Evolutionary conservation across 176 grass and related monocot species (phyloP).

Genomic region (Juncus effusus): DNA sequence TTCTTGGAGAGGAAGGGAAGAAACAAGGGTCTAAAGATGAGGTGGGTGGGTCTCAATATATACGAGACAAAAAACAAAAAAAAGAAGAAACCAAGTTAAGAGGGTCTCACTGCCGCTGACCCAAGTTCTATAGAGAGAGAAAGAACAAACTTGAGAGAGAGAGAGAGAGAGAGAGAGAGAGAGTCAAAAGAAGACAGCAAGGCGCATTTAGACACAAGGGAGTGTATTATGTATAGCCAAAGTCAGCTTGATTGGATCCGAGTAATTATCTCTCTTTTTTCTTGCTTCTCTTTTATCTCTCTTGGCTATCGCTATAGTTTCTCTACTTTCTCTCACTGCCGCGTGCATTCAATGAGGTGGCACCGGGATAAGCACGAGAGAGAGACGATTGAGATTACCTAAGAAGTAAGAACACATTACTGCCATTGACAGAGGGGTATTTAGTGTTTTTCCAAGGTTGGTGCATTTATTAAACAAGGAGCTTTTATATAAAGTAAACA

Average conservation of each 20-base stretch:
- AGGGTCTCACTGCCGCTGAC: too few relatives aligned
- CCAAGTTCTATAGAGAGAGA: too few relatives aligned
- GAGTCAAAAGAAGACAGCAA: slow-evolving; percentile 49
- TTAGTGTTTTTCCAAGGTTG: slow-evolving; percentile 27
- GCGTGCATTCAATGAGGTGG: slow-evolving; percentile 39
- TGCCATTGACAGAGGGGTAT: slow-evolving; percentile 21
- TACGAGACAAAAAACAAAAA: too few relatives aligned
- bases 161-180: slow-evolving; percentile 1
- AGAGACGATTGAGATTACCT: slow-evolving; percentile 17
- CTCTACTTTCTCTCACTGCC: slow-evolving; percentile 22
- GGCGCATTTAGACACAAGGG: slow-evolving; percentile 44
- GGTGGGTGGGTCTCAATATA: neutral
- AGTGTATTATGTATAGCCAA: slow-evolving; percentile 28
- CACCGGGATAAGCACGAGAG: slow-evolving; percentile 35
- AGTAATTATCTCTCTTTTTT: slow-evolving; percentile 17
- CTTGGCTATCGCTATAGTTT: neutral
- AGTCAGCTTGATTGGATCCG: slow-evolving; percentile 61
- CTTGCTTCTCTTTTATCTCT: slow-evolving; percentile 4
- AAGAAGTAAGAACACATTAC: slow-evolving; percentile 3
- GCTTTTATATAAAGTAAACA: too few relatives aligned
- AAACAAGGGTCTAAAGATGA: slow-evolving; percentile 34
- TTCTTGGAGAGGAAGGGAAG: slow-evolving; percentile 15
- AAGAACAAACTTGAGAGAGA: too few relatives aligned
- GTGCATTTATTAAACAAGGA: neutral
- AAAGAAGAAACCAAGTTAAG: too few relatives aligned